These are phyloP conservation scores for Elongisporangium anandrum DNA, from an alignment of 352 stramenopile species.

Conservation along the genomic window DNA sequence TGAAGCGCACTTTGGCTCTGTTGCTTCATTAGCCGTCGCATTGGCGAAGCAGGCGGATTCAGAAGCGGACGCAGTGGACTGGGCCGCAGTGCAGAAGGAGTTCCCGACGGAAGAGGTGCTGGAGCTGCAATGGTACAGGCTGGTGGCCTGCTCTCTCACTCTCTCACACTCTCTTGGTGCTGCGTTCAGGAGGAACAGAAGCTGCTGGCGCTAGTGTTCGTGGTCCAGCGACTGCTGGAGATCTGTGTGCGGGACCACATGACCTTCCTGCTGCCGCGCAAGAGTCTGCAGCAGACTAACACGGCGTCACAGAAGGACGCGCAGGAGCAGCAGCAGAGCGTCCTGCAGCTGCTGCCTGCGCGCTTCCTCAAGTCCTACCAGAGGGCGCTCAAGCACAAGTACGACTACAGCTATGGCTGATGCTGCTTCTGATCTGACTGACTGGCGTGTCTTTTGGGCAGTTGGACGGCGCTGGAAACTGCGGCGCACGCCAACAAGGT, in stretches of 20 bases:
- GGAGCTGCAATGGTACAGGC: slow-evolving; percentile 3
- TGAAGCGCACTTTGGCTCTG: slow-evolving; percentile 13
- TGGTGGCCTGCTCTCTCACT: background rate
- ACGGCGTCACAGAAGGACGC: slow-evolving; percentile 23
- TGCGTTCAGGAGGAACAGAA: slow-evolving; percentile 28
- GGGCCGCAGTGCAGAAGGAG: background rate
- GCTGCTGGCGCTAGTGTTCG: slow-evolving; percentile 28
- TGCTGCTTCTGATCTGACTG: background rate
- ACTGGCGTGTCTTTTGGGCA: background rate
- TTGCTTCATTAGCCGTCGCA: slow-evolving; percentile 28
- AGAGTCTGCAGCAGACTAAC: background rate
- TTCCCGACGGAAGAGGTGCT: background rate
- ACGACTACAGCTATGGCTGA: background rate
- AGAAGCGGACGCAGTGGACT: slow-evolving; percentile 1
- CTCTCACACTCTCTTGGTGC: background rate
- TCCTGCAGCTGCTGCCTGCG: slow-evolving; percentile 33
- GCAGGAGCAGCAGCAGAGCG: slow-evolving; percentile 22
- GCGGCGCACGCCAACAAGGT: slow-evolving; percentile 6
- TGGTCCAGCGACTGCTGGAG: slow-evolving; percentile 41
- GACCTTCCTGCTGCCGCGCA: slow-evolving; percentile 40
- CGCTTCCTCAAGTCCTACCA: slow-evolving; percentile 38
- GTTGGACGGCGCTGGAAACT: slow-evolving; percentile 25
- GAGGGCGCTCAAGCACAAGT: slow-evolving; percentile 30
- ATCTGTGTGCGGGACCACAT: slow-evolving; percentile 40
- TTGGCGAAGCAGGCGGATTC: slow-evolving; percentile 16